Base-by-base conservation (phyloP, 2,329 filamentous ascomycete species). In the Bertia moriformis region DNA sequence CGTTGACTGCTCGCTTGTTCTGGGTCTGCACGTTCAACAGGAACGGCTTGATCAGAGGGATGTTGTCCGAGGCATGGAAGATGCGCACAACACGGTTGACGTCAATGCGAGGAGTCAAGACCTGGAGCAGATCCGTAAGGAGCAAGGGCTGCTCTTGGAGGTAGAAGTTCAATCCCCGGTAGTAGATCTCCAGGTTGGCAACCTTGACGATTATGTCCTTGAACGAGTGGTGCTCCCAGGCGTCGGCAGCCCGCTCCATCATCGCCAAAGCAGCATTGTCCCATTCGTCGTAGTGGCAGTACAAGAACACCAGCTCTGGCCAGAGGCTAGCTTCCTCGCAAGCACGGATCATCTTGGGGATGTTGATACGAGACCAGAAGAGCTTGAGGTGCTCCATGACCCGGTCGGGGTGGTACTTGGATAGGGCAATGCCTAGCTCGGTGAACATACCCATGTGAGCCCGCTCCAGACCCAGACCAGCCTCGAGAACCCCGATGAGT, bases 191-290 rank as follows among this genome's bases (percentile, higher is more conserved):
- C 53, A 98, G 65, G 64, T 98, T 98, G 53, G 88, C 85, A 47
- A 95, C 89, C 73, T 98, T 98, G 63, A 94, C 78, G 41, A 94
- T 72, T 39, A 93, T 96, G 56, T 98, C 93, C 71, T 98, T 98
- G 78, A 98, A 98, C 38, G 93, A 91, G 58, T 95, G 87, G 64
- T 98, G 91, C 60, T 98, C 93, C 91, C 91, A 98, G 1, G 91
- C 88, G 67, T 96, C 93, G 48, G 93, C 81, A 12, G 91, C 84
- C 49, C 87, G 85, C 67, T 98, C 91, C 75, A 98, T 98, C 67
- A 98, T 94, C 14, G 91, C 86, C 40, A 98, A 72, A 37, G 88
- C 87, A 35, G 91, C 91, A 54, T 98, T 96, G 62, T 98, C 93
- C 61, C 83, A 95, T 57, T 98, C 93, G 48, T 98, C 93, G 53